phyloP scores from a whole-genome alignment of 202 grass and related monocot species.

The Setaria italica region DNA sequence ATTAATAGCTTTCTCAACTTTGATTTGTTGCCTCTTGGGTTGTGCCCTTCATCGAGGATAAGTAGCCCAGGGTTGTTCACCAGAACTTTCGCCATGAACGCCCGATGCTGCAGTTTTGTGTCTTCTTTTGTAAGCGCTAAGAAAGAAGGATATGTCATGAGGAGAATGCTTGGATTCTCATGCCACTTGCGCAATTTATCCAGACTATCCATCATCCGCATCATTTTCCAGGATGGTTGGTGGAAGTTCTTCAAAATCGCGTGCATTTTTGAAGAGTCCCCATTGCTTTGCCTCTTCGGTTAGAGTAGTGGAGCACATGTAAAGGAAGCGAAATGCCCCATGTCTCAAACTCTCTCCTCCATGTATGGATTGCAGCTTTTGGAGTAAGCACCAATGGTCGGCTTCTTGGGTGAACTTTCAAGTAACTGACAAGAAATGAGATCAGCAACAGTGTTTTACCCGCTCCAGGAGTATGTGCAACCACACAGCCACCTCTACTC shows the following conservation, averaged over 20 bases:
- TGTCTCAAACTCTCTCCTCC: slow-evolving; percentile 84
- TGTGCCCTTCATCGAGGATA: slow-evolving; percentile 94
- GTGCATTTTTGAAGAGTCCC: slow-evolving; percentile 46
- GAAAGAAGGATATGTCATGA: slow-evolving; percentile 92
- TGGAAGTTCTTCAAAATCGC: slow-evolving; percentile 38
- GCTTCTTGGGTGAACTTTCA: slow-evolving; percentile 75
- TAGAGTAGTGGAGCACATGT: slow-evolving; percentile 59
- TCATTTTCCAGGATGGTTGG: slow-evolving; percentile 43
- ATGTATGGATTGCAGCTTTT: slow-evolving; percentile 82
- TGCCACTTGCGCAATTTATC: slow-evolving; percentile 87
- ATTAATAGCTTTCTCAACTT: slow-evolving; percentile 81
- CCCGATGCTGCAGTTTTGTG: slow-evolving; percentile 51
- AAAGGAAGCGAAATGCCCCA: slow-evolving; percentile 74
- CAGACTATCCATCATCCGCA: slow-evolving; percentile 64
- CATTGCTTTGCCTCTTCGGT: slow-evolving; percentile 32
- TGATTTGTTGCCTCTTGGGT: slow-evolving; percentile 82
- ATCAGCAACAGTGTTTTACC: slow-evolving; percentile 88
- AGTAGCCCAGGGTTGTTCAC: slow-evolving; percentile 81
- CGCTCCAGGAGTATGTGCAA: slow-evolving; percentile 89
- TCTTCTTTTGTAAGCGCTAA: slow-evolving; percentile 65
- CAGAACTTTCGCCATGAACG: slow-evolving; percentile 60
- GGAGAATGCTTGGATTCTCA: slow-evolving; percentile 76
- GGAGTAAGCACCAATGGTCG: slow-evolving; percentile 84
- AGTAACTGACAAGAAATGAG: slow-evolving; percentile 79
- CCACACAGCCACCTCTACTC: slow-evolving; percentile 77